These are phyloP conservation scores for Aspergillus carbonarius DNA, from an alignment of 2,329 filamentous ascomycete species.

Conservation along the genomic window DNA sequence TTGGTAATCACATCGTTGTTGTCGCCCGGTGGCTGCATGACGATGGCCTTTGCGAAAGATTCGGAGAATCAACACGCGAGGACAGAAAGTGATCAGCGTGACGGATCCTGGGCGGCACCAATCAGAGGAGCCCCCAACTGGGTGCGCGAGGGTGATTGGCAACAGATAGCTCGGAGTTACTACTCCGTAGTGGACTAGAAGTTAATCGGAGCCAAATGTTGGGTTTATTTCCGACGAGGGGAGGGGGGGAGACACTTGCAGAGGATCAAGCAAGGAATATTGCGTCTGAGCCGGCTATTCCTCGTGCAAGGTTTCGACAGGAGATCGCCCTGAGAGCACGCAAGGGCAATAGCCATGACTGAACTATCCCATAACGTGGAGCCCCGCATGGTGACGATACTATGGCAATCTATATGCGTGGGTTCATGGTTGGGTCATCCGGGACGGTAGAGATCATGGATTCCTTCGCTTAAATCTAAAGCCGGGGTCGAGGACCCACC, in stretches of 20 bases:
- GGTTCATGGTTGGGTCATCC: no score
- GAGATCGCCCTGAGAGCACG: background rate
- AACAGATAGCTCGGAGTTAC: background rate
- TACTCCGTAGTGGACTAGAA: background rate
- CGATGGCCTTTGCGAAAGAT: background rate
- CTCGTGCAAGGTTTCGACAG: background rate
- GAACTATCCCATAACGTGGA: no score
- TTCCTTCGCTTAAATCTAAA: no score
- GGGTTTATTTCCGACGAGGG: background rate
- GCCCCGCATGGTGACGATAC: background rate
- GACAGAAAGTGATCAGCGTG: background rate
- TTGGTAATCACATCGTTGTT: background rate
- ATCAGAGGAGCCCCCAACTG: background rate
- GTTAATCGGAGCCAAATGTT: background rate
- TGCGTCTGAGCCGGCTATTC: background rate
- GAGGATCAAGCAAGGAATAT: background rate
- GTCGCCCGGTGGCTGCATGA: background rate
- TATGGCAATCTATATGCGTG: no score
- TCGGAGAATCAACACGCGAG: background rate
- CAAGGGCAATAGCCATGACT: background rate
- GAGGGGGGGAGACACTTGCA: background rate
- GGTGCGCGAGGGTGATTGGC: background rate
- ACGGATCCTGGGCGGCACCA: background rate
- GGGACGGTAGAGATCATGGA: no score
- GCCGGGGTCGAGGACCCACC: no score